Conservation (phyloP, 2,329 filamentous ascomycete genomes). For the Clonostachys rosea region DNA sequence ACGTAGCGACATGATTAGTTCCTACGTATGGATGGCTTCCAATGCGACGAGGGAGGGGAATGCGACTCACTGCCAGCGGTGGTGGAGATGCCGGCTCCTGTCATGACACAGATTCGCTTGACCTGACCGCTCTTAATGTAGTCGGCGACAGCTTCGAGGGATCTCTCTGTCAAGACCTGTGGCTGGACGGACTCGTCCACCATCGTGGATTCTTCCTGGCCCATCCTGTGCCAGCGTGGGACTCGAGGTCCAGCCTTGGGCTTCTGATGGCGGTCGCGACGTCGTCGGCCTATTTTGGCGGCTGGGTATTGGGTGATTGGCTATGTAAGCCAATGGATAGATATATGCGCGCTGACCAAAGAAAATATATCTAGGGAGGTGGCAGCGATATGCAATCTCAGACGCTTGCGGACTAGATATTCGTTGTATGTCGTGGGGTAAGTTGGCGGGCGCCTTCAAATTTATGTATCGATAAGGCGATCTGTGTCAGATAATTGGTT, state of each 20-base stretch:
- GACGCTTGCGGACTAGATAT: too few relatives aligned
- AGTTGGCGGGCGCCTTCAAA: too few relatives aligned
- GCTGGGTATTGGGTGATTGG: neutral
- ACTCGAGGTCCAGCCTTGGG: conserved; percentile 23
- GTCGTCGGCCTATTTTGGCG: conserved; percentile 33
- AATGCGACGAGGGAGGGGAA: neutral
- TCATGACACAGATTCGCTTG: conserved; percentile 78
- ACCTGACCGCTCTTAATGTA: conserved; percentile 69
- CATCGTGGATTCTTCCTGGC: conserved; percentile 72
- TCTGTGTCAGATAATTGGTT: too few relatives aligned
- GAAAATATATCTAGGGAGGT: too few relatives aligned
- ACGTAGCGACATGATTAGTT: conserved; percentile 13
- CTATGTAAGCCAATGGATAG: too few relatives aligned
- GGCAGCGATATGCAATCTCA: too few relatives aligned
- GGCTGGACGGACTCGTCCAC: conserved; percentile 58
- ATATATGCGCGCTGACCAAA: too few relatives aligned
- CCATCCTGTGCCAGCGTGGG: conserved; percentile 60
- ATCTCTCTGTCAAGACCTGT: conserved; percentile 61
- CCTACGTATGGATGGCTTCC: neutral
- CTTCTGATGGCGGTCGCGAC: conserved; percentile 25
- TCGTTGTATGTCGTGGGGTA: too few relatives aligned
- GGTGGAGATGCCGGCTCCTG: conserved; percentile 84
- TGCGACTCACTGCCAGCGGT: conserved; percentile 52
- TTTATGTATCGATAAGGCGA: too few relatives aligned
- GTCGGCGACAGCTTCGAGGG: conserved; percentile 70